phyloP scores from a whole-genome alignment of 495 filamentous ascomycete genomes.

The Xanthoparmelia taractica region DNA sequence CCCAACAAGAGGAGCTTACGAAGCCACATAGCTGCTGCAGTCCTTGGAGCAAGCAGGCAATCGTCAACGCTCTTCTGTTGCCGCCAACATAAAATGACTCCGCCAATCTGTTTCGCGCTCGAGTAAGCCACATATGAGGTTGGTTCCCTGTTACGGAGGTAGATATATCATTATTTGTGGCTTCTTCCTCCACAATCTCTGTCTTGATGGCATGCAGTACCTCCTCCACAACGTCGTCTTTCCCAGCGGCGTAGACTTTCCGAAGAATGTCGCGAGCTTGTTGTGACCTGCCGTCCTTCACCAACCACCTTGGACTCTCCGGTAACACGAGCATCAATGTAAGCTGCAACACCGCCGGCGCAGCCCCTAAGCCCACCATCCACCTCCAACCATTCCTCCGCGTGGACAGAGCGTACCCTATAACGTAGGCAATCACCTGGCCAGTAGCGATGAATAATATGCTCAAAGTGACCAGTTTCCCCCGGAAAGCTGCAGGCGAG shows the following conservation, averaged over 20 bases:
- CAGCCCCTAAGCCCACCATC: conserved; percentile 80
- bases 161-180: conserved; percentile 30
- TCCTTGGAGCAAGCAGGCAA: conserved; percentile 78
- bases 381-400: conserved; percentile 69
- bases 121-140: conserved; percentile 18
- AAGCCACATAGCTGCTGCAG: conserved; percentile 90
- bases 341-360: conserved; percentile 67
- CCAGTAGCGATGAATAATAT: conserved; percentile 77
- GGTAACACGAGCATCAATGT: conserved; percentile 60
- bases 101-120: conserved; percentile 35
- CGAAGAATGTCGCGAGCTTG: conserved; percentile 56
- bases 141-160: conserved; percentile 24
- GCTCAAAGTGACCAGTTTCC: conserved; percentile 68
- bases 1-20: conserved; percentile 37
- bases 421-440: conserved; percentile 76
- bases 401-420: conserved; percentile 59
- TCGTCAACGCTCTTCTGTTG: conserved; percentile 69
- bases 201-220: conserved; percentile 58
- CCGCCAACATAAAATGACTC: conserved; percentile 53
- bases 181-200: conserved; percentile 62
- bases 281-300: conserved; percentile 52
- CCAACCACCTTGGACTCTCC: conserved; percentile 81
- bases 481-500: conserved; percentile 64
- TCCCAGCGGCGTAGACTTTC: conserved; percentile 51
- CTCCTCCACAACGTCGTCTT: conserved; percentile 38